Base-by-base conservation (phyloP, 2,329 filamentous ascomycete species). In the Fusarium sp. region DNA sequence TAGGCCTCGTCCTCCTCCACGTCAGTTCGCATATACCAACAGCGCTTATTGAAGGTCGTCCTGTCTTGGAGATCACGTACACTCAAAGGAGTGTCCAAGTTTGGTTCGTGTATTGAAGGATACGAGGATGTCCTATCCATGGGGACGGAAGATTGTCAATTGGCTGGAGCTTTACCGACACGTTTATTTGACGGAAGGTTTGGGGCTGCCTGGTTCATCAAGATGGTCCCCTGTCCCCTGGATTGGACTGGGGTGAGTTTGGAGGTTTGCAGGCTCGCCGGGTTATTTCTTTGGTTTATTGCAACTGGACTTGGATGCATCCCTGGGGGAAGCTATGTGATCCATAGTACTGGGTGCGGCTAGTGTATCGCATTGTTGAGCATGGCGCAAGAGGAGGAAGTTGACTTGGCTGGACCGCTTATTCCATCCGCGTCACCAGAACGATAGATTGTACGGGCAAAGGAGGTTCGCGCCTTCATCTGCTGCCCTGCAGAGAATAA, bases 401-500 rank as follows among this genome's bases (percentile, higher is more conserved):
- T 60, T 64, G 54, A 71, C 62, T 75, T 69, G 69, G 66, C 65
- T 70, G 65, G 73, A 72, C 68, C 47, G 37, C 58, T 71, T 73
- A 68, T 70, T 71, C 71, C 74, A 77, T 61, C 70, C 62, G 67
- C 71, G 73, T 76, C 74, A 78, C 79, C 76, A 76, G 75, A 76
- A 73, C 78, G 73, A 81, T 82, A 82, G 81, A 83, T 81, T 82
- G 79, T 79, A 82, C 74, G 80, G 81, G 80, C 76, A 78, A 79
- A 77, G 72, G 78, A 78, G 82, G 82, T 82, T 83, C 81, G 77
- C 81, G 72, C 80, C 80, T 80, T 73, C 73, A 76, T 78, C 70
- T 74, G 74, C 65, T 79, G 76, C 75, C 76, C 76, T 74, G 70
- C 74, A 78, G 75, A 77, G 75, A 79, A 76, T 80, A 76, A 79